These are phyloP conservation scores for Sporothrix mexicana DNA, from an alignment of 2,329 filamentous ascomycete genomes.

Conservation along the genomic window DNA sequence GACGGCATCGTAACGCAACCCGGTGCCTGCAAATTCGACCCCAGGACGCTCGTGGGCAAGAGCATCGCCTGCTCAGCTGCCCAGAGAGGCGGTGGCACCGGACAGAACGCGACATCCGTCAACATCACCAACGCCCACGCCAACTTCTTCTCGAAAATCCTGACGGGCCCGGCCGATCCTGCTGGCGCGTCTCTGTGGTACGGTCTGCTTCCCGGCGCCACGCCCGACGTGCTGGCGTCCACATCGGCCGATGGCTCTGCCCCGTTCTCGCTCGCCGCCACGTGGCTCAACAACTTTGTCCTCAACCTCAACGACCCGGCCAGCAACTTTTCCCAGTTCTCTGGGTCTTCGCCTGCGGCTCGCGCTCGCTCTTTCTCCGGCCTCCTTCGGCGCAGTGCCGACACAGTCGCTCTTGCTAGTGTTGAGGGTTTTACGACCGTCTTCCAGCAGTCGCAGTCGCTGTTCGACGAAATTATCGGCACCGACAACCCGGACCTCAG, in stretches of 20 bases:
- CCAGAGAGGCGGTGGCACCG: background rate
- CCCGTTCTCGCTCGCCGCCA: conserved; percentile 3
- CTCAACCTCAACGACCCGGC: background rate
- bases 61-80: background rate
- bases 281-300: conserved; percentile 17
- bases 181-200: background rate
- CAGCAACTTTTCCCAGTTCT: background rate
- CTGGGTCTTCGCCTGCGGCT: background rate
- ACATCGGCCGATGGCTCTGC: background rate
- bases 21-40: background rate
- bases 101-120: background rate
- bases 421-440: background rate
- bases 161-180: background rate
- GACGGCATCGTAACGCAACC: conserved; percentile 7
- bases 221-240: background rate
- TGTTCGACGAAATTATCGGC: conserved; percentile 35
- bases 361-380: no score
- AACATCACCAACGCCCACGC: background rate
- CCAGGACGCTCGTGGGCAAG: background rate
- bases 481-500: conserved; percentile 51
- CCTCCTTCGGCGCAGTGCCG: background rate
- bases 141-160: background rate
- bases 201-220: background rate
- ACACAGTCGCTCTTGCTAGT: background rate
- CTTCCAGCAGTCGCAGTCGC: conserved; percentile 31